Conservation (phyloP, 768 basidiomycete genomes). For the Hirschioporus abietinus region DNA sequence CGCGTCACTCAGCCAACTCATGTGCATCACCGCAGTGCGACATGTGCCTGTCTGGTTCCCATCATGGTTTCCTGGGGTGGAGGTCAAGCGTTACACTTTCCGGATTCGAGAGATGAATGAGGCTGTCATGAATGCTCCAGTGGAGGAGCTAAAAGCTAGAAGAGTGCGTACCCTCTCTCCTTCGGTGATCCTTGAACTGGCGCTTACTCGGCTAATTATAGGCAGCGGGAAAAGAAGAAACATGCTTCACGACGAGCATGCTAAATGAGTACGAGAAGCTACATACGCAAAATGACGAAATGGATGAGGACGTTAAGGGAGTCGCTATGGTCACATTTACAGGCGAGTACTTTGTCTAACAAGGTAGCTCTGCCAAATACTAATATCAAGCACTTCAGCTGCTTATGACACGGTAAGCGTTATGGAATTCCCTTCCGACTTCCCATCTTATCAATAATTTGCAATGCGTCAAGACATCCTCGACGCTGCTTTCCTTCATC, state of each 20-base stretch:
- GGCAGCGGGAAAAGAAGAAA: background rate
- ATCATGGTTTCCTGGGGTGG: constrained; percentile 1
- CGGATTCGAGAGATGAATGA: background rate
- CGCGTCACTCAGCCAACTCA: background rate
- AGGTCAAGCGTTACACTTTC: background rate
- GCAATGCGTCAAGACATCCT: background rate
- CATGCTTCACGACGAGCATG: too few species aligned
- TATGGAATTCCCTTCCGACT: too few species aligned
- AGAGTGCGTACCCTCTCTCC: background rate
- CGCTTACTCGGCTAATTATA: background rate
- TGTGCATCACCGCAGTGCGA: background rate
- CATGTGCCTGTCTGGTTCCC: background rate
- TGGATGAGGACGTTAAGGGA: constrained; percentile 1
- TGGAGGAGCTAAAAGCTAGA: background rate
- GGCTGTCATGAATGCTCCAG: background rate
- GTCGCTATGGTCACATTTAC: background rate
- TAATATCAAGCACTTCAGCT: background rate
- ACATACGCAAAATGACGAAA: too few species aligned
- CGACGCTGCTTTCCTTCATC: constrained; percentile 3
- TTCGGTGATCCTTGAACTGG: background rate
- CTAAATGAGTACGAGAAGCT: too few species aligned
- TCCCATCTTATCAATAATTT: background rate
- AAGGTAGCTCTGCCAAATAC: background rate
- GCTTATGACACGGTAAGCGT: background rate
- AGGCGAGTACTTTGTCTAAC: background rate